Conservation (phyloP, 148 eudicot genomes). For the Vaccinium darrowii region DNA sequence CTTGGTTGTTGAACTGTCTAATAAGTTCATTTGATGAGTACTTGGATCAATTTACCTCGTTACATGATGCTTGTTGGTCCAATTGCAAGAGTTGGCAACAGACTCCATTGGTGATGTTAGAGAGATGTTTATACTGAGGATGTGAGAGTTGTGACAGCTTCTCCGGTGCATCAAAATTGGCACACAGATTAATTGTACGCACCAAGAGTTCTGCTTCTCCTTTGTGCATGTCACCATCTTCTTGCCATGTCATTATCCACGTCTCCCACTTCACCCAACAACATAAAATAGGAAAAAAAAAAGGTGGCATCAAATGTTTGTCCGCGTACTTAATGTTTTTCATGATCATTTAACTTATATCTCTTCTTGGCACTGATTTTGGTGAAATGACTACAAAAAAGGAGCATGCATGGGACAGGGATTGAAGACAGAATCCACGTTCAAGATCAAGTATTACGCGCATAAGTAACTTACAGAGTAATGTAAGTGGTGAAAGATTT, state of each 20-base stretch:
- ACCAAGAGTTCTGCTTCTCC: conserved; percentile 59
- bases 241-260: conserved; percentile 67
- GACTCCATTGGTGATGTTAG: conserved; percentile 37
- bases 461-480: not conserved
- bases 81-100: conserved; percentile 43
- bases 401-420: no score
- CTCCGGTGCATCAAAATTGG: conserved; percentile 21
- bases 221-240: conserved; percentile 37
- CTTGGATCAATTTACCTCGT: not conserved
- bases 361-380: no score
- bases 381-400: no score
- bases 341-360: no score
- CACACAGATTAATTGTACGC: conserved; percentile 44
- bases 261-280: conserved; percentile 49
- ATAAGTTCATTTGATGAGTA: not conserved
- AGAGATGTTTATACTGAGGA: conserved; percentile 37
- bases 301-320: no score
- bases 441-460: no score
- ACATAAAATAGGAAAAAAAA: not conserved
- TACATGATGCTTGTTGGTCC: not conserved
- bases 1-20: no score
- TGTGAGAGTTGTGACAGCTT: conserved; percentile 14
- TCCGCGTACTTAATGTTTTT: no score
- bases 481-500: not conserved
- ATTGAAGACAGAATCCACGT: no score